Percentiles rank a stretch among this genome's conserved stretches.
Evolutionary conservation across 306 rosid genomes (phyloP).

Genomic region (Lathyrus oleraceus): DNA sequence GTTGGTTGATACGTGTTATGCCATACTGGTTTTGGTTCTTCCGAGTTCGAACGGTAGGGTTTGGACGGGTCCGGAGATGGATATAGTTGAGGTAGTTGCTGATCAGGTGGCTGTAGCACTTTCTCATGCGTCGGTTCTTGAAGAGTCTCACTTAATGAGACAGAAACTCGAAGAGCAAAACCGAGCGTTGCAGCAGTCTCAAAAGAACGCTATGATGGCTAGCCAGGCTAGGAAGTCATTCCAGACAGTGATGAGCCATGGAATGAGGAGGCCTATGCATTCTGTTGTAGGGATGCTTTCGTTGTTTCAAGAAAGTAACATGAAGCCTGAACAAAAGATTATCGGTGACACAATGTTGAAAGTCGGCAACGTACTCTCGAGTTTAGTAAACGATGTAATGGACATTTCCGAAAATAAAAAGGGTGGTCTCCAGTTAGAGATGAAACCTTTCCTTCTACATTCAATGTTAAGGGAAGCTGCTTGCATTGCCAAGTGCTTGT

Average conservation of each 20-base stretch:
- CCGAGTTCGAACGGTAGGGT: slow-evolving; percentile 46
- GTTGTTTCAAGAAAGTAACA: slow-evolving; percentile 48
- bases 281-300: slow-evolving; percentile 68
- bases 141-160: slow-evolving; percentile 85
- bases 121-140: slow-evolving; percentile 84
- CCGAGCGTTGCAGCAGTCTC: slow-evolving; percentile 66
- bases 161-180: slow-evolving; percentile 75
- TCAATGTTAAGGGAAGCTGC: slow-evolving; percentile 71
- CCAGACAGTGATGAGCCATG: slow-evolving; percentile 80
- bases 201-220: slow-evolving; percentile 74
- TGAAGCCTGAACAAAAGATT: slow-evolving; percentile 52
- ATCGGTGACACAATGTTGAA: slow-evolving; percentile 70
- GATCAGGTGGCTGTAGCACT: slow-evolving; percentile 90
- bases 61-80: slow-evolving; percentile 68
- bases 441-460: slow-evolving; percentile 64
- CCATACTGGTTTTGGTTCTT: slow-evolving; percentile 72
- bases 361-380: slow-evolving; percentile 63
- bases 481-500: slow-evolving; percentile 71
- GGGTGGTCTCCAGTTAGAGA: slow-evolving; percentile 53
- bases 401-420: slow-evolving; percentile 62
- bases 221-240: slow-evolving; percentile 75
- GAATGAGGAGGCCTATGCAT: slow-evolving; percentile 84
- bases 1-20: slow-evolving; percentile 66
- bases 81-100: slow-evolving; percentile 80
- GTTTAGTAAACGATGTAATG: slow-evolving; percentile 69